These are phyloP conservation scores for Neofusicoccum sp. DNA, from an alignment of 2,329 filamentous ascomycete genomes.

Conservation along the genomic window DNA sequence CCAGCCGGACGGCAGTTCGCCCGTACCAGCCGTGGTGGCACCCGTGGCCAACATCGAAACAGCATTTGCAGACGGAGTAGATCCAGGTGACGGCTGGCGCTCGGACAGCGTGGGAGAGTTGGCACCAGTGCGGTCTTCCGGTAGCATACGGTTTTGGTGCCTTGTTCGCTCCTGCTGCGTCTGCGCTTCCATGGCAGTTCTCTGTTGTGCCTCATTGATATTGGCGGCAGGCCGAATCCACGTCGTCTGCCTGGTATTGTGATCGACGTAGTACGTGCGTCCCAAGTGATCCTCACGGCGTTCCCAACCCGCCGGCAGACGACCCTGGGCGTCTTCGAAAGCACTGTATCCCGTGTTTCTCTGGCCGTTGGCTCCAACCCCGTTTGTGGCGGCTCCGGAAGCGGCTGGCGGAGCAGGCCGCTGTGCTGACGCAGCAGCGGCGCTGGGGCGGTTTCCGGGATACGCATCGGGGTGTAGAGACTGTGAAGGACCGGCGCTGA, in stretches of 20 bases:
- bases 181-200: constrained; percentile 81
- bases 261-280: constrained; percentile 96
- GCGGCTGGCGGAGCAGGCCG: constrained; percentile 33
- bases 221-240: constrained; percentile 89
- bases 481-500: constrained; percentile 27
- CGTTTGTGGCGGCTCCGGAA: constrained; percentile 43
- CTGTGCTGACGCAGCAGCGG: constrained; percentile 31
- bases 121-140: constrained; percentile 91
- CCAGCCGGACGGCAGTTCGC: constrained; percentile 94
- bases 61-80: constrained; percentile 54
- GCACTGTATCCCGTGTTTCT: constrained; percentile 68
- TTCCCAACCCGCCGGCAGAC: constrained; percentile 92
- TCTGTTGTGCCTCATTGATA: constrained; percentile 74
- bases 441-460: constrained; percentile 34
- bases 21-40: constrained; percentile 89
- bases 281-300: constrained; percentile 92
- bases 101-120: constrained; percentile 80
- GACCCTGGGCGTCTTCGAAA: constrained; percentile 94
- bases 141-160: constrained; percentile 93
- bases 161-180: constrained; percentile 90
- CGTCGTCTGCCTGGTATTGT: constrained; percentile 94
- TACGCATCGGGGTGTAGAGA: constrained; percentile 42
- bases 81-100: constrained; percentile 46
- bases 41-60: constrained; percentile 93
- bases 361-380: constrained; percentile 36